phyloP scores from a whole-genome alignment of 768 basidiomycete genomes.

The Nidularia sp. region DNA sequence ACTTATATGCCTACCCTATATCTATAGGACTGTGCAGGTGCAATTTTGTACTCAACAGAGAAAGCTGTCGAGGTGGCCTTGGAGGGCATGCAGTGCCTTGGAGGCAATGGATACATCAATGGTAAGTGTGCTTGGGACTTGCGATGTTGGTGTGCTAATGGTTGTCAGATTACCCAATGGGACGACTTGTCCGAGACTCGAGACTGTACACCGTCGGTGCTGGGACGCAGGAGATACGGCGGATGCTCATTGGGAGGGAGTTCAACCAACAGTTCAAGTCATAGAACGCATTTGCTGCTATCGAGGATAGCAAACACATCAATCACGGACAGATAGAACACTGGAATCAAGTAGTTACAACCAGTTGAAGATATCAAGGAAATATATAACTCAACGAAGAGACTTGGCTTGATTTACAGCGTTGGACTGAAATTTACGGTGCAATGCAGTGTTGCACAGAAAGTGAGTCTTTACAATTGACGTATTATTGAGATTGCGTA shows the following conservation, averaged over 20 bases:
- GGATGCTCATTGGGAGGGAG: constrained; percentile 92
- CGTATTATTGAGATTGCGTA: too few species aligned
- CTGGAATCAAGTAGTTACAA: too few species aligned
- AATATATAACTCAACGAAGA: too few species aligned
- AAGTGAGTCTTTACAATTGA: too few species aligned
- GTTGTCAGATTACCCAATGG: constrained; percentile 77
- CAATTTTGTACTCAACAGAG: constrained; percentile 91
- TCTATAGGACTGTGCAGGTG: constrained; percentile 86
- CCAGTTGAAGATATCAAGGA: too few species aligned
- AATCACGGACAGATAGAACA: too few species aligned
- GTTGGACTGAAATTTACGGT: too few species aligned
- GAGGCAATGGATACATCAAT: constrained; percentile 95
- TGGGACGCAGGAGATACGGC: constrained; percentile 93
- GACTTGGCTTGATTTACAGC: too few species aligned
- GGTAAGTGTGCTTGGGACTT: constrained; percentile 36
- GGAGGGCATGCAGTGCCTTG: constrained; percentile 91
- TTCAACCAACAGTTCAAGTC: constrained; percentile 68
- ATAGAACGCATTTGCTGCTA: constrained; percentile 2
- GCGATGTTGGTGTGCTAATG: constrained; percentile 1
- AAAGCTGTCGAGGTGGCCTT: constrained; percentile 86
- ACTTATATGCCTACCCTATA: background rate
- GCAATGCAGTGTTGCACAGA: too few species aligned
- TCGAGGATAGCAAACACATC: too few species aligned
- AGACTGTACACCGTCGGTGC: constrained; percentile 91
- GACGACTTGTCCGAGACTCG: constrained; percentile 83